A percentile compares a stretch with the other conserved stretches of the same genome.
phyloP scores from a whole-genome alignment of 2,329 filamentous ascomycete genomes.

The Cercospora citrullina region DNA sequence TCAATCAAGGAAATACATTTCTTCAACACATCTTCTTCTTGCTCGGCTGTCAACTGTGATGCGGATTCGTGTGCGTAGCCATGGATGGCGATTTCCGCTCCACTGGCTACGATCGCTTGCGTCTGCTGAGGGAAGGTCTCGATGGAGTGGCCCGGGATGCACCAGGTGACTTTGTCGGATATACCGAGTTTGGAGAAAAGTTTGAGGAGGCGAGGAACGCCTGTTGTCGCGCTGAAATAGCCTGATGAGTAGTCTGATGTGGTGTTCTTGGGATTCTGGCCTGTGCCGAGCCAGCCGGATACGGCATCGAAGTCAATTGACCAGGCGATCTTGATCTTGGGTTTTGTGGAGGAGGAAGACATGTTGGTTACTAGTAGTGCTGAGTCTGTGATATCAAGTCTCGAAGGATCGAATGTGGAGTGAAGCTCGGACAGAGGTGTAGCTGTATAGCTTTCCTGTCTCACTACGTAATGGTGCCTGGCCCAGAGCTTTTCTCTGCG shows the following conservation, averaged over 20 bases:
- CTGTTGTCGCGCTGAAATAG: constrained; percentile 59
- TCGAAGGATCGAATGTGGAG: not conserved
- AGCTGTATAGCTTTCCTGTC: not conserved
- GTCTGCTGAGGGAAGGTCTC: constrained; percentile 59
- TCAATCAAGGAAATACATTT: constrained; percentile 51
- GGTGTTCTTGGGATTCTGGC: constrained; percentile 53
- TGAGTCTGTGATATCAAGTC: too few relatives aligned
- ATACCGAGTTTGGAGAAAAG: constrained; percentile 55
- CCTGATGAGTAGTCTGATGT: constrained; percentile 58
- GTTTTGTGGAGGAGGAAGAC: constrained; percentile 2
- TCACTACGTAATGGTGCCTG: constrained; percentile 11
- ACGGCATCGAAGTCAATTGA: constrained; percentile 60
- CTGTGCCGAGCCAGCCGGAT: constrained; percentile 61
- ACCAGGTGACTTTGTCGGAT: constrained; percentile 59
- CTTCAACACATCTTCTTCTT: constrained; percentile 53
- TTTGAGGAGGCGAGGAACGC: constrained; percentile 56
- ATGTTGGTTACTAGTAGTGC: not conserved
- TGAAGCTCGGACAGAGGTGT: constrained; percentile 1
- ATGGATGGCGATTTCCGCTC: constrained; percentile 55
- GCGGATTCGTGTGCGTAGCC: constrained; percentile 53
- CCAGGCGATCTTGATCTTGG: constrained; percentile 44
- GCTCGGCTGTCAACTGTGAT: constrained; percentile 48
- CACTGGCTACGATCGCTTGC: constrained; percentile 52
- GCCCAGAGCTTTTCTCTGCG: constrained; percentile 6
- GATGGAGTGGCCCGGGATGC: constrained; percentile 60